Evolutionary conservation across 345 rosid genomes (phyloP).

Genomic region (Triadica sebifera): DNA sequence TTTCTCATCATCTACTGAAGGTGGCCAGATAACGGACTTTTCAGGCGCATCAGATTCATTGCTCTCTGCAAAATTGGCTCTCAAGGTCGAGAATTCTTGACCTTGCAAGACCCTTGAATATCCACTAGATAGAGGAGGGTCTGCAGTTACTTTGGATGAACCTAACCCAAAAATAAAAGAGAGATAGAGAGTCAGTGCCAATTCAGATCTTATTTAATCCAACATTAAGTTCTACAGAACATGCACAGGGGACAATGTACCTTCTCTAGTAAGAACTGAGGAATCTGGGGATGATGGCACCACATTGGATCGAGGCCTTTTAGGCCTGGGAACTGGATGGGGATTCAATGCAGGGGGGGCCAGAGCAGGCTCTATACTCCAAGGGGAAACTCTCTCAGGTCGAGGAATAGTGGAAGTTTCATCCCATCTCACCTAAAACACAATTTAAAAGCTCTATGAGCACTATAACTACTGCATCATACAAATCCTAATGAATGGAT

Average conservation of each 20-base stretch:
- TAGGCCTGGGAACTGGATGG: conserved; percentile 36
- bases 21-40: conserved; percentile 28
- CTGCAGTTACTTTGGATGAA: conserved; percentile 38
- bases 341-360: conserved; percentile 44
- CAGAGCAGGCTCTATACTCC: conserved; percentile 49
- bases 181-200: too few relatives aligned
- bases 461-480: not conserved
- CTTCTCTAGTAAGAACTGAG: conserved; percentile 42
- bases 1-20: conserved; percentile 34
- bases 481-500: not conserved
- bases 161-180: conserved; percentile 25
- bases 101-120: conserved; percentile 52
- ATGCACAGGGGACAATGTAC: conserved; percentile 13
- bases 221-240: not conserved
- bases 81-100: conserved; percentile 46
- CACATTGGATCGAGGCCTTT: conserved; percentile 43
- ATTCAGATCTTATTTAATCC: not conserved
- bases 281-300: conserved; percentile 37
- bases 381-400: conserved; percentile 57
- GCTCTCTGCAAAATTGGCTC: conserved; percentile 33
- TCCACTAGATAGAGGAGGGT: conserved; percentile 37
- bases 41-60: conserved; percentile 32
- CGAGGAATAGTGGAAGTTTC: conserved; percentile 41
- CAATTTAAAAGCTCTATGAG: not conserved
- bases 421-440: conserved; percentile 55